A percentile compares a stretch with the other conserved stretches of the same genome.
These are phyloP conservation scores for Trichosporon sp. DNA, from an alignment of 1,284 basidiomycete genomes.

Conservation along the genomic window DNA sequence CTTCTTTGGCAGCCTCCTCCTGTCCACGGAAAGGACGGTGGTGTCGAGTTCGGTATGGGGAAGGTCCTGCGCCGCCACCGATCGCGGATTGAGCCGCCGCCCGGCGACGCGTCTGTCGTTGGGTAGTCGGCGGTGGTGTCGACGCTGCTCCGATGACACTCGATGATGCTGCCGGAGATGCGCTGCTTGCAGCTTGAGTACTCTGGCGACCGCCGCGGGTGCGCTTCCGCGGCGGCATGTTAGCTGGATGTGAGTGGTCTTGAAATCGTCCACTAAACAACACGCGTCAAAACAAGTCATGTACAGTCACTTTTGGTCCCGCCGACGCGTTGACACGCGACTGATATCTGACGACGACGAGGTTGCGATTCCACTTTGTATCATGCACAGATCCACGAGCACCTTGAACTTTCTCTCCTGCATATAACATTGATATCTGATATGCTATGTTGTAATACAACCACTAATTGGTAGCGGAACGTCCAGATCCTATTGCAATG, in stretches of 20 bases:
- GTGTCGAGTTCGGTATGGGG: constrained; percentile 30
- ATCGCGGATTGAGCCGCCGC: neutral
- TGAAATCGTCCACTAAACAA: neutral
- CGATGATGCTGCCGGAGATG: neutral
- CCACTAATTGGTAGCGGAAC: constrained; percentile 14
- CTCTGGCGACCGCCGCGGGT: constrained; percentile 22
- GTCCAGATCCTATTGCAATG: constrained; percentile 7
- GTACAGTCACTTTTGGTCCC: constrained; percentile 10
- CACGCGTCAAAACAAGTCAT: constrained; percentile 20
- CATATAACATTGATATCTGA: constrained; percentile 8
- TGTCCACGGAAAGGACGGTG: constrained; percentile 25
- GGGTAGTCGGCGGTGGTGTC: neutral
- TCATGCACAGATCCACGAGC: neutral
- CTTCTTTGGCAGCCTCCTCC: constrained; percentile 26
- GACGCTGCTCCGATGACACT: neutral
- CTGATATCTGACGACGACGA: constrained; percentile 5
- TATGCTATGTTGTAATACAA: constrained; percentile 18
- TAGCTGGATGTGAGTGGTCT: neutral
- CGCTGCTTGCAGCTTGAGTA: neutral
- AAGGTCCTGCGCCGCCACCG: neutral
- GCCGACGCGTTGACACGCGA: constrained; percentile 1
- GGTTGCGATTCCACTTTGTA: too few relatives aligned
- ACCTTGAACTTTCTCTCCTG: constrained; percentile 2
- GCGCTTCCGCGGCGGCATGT: constrained; percentile 25
- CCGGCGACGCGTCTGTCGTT: neutral